phyloP scores from a whole-genome alignment of 352 stramenopile species.

The Globisporangium yorkense region DNA sequence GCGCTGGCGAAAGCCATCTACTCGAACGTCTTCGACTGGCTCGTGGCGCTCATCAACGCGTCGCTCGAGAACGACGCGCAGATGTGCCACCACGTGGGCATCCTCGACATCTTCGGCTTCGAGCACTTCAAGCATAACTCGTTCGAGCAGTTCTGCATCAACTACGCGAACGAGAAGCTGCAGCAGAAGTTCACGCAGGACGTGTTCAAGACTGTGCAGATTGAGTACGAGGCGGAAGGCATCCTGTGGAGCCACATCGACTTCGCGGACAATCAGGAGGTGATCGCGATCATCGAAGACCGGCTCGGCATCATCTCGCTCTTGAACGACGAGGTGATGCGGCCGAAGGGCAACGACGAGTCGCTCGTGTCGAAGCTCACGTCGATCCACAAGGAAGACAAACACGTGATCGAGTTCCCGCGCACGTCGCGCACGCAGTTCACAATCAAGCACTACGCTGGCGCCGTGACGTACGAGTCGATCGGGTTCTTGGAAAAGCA shows the following conservation, averaged over 20 bases:
- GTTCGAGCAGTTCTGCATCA: conserved; percentile 83
- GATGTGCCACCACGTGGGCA: conserved; percentile 87
- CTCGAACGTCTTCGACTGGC: conserved; percentile 89
- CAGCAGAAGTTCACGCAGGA: conserved; percentile 88
- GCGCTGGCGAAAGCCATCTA: conserved; percentile 94
- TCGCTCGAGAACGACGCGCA: conserved; percentile 77
- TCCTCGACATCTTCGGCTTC: conserved; percentile 99
- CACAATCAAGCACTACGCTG: conserved; percentile 94
- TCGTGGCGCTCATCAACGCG: conserved; percentile 90
- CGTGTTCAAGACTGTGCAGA: conserved; percentile 89
- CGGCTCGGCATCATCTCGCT: conserved; percentile 88
- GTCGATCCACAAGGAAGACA: conserved; percentile 82
- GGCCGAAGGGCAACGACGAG: conserved; percentile 81
- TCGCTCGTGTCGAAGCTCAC: conserved; percentile 83
- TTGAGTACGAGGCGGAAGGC: conserved; percentile 95
- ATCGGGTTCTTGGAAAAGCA: conserved; percentile 96
- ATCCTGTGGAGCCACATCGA: conserved; percentile 91
- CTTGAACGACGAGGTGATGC: conserved; percentile 88
- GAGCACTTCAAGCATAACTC: conserved; percentile 97
- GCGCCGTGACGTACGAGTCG: conserved; percentile 91
- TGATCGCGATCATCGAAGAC: conserved; percentile 82
- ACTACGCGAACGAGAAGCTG: conserved; percentile 81
- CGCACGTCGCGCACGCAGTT: conserved; percentile 88
- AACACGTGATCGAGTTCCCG: conserved; percentile 80
- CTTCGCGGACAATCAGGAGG: conserved; percentile 88